These are phyloP conservation scores for Sextonia rubra DNA, from an alignment of 164 flowering plant species.

Conservation along the genomic window DNA sequence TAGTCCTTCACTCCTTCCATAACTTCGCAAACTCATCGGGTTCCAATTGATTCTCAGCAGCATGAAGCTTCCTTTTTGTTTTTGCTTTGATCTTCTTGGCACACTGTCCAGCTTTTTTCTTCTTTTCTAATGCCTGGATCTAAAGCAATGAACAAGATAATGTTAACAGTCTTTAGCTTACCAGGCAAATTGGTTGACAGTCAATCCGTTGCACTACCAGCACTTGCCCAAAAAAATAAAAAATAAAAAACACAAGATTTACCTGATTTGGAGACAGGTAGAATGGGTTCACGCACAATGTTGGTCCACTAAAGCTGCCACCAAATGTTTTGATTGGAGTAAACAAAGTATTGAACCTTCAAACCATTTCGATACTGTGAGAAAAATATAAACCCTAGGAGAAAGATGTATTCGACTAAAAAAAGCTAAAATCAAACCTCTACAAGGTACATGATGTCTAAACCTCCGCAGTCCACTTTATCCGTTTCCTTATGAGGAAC, in stretches of 20 bases:
- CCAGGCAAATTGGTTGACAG: background rate
- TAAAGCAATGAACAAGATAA: conserved; percentile 17
- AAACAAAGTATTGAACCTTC: conserved; percentile 85
- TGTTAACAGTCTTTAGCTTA: background rate
- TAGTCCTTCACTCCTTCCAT: conserved; percentile 75
- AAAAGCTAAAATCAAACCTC: conserved; percentile 53
- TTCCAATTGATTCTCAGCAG: conserved; percentile 65
- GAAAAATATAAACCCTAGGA: background rate
- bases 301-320: conserved; percentile 95
- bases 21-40: conserved; percentile 81
- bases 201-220: too few relatives aligned
- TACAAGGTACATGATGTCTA: conserved; percentile 88
- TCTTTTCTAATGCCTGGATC: conserved; percentile 81
- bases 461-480: conserved; percentile 76
- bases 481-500: conserved; percentile 80
- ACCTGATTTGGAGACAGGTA: conserved; percentile 90
- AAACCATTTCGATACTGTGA: background rate
- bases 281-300: conserved; percentile 79
- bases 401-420: background rate
- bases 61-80: conserved; percentile 82
- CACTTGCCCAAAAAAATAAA: background rate
- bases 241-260: background rate
- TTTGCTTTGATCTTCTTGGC: conserved; percentile 94
- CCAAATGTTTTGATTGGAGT: conserved; percentile 88
- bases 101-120: conserved; percentile 71